Evolutionary conservation across 2,329 filamentous ascomycete genomes (phyloP), one percentile per base, ranked within the genome.

Genomic region (Herpotrichia juniperi): DNA sequence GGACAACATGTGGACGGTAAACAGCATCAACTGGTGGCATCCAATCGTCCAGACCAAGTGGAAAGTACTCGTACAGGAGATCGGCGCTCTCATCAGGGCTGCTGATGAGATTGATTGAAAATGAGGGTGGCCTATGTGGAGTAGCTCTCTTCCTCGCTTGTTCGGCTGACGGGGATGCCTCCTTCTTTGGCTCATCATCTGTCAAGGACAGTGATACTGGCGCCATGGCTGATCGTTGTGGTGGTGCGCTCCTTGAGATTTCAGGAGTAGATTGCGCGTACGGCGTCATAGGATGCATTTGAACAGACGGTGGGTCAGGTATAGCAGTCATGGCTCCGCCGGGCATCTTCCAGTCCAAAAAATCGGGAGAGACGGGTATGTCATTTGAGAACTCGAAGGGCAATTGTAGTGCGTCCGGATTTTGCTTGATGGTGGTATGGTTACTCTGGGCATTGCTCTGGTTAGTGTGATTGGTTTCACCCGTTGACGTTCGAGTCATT

Each of bases 51-150:
- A 96, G 77, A 43, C 89, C 92, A 14, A 97, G 80, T 0, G 93
- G 93, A 59, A 97, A 97, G 69, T 97, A 97, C 75, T 97, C 93
- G 69, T 97, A 97, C 16, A 97, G 78, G 59, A 93, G 78, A 73
- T 97, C 93, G 1, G 87, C 87, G 62, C 88, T 88, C 63, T 96
- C 91, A 58, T 87, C 76, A 28, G 89, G 81, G 67, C 88, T 87
- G 68, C 84, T 82, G 60, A 80, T 81, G 2, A 78, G 69, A 28
- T 78, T 77, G 35, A 79, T 68, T 0, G 75, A 75, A 51, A 80
- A 79, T 0, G 76, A 79, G 1, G 77, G 77, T 4, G 75, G 71
- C 4, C 77, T 66, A 4, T 74, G 66, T 7, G 76, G 76, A 9
- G 71, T 69, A n/a, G 63, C 60, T 35, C 70, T 60, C 56, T 74